Evolutionary conservation across 2,329 filamentous ascomycete species (phyloP).

Genomic region (Alternaria sp.): DNA sequence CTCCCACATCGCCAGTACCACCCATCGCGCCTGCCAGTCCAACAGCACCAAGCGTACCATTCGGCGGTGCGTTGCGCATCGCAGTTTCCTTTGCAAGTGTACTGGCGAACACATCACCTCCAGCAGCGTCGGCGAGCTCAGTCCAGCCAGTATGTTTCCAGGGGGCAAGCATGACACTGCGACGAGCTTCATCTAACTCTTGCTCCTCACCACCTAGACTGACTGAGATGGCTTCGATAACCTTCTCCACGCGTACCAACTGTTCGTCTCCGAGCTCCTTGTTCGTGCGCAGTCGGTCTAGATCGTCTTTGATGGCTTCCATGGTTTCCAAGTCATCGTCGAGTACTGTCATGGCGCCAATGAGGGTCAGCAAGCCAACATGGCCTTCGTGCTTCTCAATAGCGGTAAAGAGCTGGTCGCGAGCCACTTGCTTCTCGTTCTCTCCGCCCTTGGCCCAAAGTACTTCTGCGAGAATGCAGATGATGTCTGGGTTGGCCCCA

Average conservation of each 20-base stretch:
- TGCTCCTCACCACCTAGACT: slow-evolving; percentile 57
- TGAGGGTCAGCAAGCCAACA: slow-evolving; percentile 77
- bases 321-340: slow-evolving; percentile 80
- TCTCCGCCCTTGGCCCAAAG: slow-evolving; percentile 88
- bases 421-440: slow-evolving; percentile 75
- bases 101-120: slow-evolving; percentile 59
- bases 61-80: slow-evolving; percentile 72
- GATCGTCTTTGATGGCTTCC: slow-evolving; percentile 79
- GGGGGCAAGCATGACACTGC: slow-evolving; percentile 81
- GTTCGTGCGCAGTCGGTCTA: slow-evolving; percentile 73
- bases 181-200: slow-evolving; percentile 70
- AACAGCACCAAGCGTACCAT: slow-evolving; percentile 69
- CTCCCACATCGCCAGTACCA: slow-evolving; percentile 71
- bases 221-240: slow-evolving; percentile 76
- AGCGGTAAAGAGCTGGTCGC: slow-evolving; percentile 79
- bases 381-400: slow-evolving; percentile 78
- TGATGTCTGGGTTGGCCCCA: slow-evolving; percentile 76
- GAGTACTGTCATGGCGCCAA: slow-evolving; percentile 83
- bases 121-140: slow-evolving; percentile 67
- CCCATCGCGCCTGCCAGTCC: slow-evolving; percentile 77
- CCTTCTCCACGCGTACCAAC: slow-evolving; percentile 72
- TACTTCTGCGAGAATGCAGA: slow-evolving; percentile 87
- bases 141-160: slow-evolving; percentile 82
- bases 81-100: slow-evolving; percentile 87
- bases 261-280: slow-evolving; percentile 68